Base-by-base conservation (phyloP, 306 rosid genomes). In the Sophora flavescens region DNA sequence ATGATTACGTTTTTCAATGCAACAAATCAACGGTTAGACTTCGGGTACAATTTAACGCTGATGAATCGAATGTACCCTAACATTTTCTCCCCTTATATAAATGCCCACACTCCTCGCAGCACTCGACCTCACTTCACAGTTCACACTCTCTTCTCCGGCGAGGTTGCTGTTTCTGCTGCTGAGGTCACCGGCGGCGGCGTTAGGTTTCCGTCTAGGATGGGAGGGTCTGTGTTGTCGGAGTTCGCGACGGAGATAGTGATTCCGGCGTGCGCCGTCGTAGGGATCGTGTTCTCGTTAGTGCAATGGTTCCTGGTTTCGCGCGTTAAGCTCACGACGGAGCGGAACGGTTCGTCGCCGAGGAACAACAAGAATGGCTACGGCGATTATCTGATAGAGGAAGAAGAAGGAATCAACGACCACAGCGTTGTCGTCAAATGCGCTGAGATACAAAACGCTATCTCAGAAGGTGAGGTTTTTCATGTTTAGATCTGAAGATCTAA, bases 241-340 rank as follows among this genome's bases (percentile, higher is more conserved):
- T 60, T 88, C 0, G 93, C 81, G 75, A 87, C 93, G 78, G 89
- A 87, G 93, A 78, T 88, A 41, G 83, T 74, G 50, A 39, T 91
- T 22, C 96, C 96, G 48, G 85, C 70, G 1, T 87, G 91, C 73
- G 96, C 96, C 28, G 76, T 84, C 12, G 22, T 91, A 6, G 96
- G 96, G 52, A 88, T 91, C 76, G 74, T 72, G 26, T 91, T 91
- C 90, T 87, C 96, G 32, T 58, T 91, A 50, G 58, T 80, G 8
- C 96, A 91, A 86, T 91, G 93, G 93, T 57, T 70, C 72, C 33
- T 88, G 1, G 96, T 91, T 11, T 85, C 96, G 63, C 91, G 83
- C 80, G 96, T 91, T 67, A 88, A 81, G 80, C 78, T 91, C 68
- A 88, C 91, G 17, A 64, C 89, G 8, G 92, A 88, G 32, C 80